These are phyloP conservation scores for Hypomontagnella monticulosa DNA, from an alignment of 495 filamentous ascomycete species.

Conservation along the genomic window DNA sequence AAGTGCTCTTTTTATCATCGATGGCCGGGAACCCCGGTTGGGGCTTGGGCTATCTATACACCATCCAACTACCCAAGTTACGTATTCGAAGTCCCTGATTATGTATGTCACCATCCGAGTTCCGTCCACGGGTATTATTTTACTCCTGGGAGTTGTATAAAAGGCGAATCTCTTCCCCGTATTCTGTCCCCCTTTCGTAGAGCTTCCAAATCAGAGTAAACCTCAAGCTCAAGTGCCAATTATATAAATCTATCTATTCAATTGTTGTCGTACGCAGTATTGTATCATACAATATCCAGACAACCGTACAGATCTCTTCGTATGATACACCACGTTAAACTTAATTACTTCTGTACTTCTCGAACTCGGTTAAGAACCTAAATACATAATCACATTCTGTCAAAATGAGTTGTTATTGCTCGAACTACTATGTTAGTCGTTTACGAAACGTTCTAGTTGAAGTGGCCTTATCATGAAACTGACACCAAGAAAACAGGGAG, in stretches of 20 bases:
- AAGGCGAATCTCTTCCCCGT: too few relatives aligned
- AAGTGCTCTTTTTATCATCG: neutral
- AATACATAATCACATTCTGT: neutral
- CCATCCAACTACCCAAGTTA: too few relatives aligned
- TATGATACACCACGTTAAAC: neutral
- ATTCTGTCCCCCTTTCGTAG: too few relatives aligned
- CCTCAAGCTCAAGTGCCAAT: too few relatives aligned
- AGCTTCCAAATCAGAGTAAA: too few relatives aligned
- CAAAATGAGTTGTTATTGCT: slow-evolving; percentile 60
- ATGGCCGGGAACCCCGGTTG: slow-evolving; percentile 11
- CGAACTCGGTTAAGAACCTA: neutral
- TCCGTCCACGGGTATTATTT: too few relatives aligned
- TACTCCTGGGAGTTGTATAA: too few relatives aligned
- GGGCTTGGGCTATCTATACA: neutral
- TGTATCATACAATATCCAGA: neutral
- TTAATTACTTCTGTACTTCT: too few relatives aligned
- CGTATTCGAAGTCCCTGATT: too few relatives aligned
- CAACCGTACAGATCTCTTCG: neutral
- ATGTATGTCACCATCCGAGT: too few relatives aligned
- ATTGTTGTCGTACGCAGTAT: neutral
- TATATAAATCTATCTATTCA: neutral
- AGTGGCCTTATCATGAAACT: neutral
- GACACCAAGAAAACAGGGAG: slow-evolving; percentile 45
- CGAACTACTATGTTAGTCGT: slow-evolving; percentile 61
- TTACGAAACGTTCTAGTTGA: neutral